phyloP scores from a whole-genome alignment of 352 stramenopile species.

The Globisporangium recalcitrans region DNA sequence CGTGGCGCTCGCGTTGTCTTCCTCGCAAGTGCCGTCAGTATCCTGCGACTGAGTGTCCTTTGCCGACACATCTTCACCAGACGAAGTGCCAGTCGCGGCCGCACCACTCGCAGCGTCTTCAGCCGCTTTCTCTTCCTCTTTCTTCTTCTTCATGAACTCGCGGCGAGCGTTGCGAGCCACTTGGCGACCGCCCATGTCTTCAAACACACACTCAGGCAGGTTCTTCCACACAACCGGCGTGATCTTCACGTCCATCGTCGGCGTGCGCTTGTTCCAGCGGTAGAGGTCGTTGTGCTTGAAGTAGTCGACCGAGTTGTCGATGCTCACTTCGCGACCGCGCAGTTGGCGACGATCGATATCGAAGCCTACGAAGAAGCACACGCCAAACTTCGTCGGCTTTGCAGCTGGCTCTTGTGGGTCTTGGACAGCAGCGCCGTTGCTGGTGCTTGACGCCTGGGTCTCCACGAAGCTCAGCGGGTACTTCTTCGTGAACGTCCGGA shows the following conservation, averaged over 20 bases:
- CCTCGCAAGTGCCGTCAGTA: conserved; percentile 38
- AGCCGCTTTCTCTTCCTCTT: conserved; percentile 73
- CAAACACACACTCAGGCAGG: conserved; percentile 78
- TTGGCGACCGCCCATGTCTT: conserved; percentile 74
- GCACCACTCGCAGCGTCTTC: conserved; percentile 30
- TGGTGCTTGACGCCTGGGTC: conserved; percentile 9
- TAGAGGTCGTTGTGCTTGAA: conserved; percentile 89
- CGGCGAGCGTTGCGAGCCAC: conserved; percentile 52
- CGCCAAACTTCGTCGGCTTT: conserved; percentile 57
- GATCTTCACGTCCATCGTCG: conserved; percentile 83
- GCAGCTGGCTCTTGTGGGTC: conserved; percentile 13
- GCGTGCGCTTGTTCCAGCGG: conserved; percentile 83
- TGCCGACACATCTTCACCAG: conserved; percentile 38
- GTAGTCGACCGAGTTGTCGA: conserved; percentile 83
- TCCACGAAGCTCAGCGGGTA: conserved; percentile 67
- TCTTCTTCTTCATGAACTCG: conserved; percentile 85
- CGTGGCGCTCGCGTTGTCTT: conserved; percentile 35
- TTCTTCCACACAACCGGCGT: conserved; percentile 85
- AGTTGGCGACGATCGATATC: conserved; percentile 79
- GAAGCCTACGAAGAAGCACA: conserved; percentile 84
- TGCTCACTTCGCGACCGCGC: conserved; percentile 73
- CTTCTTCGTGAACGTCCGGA: conserved; percentile 85
- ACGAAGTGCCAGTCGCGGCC: conserved; percentile 24
- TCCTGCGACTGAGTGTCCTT: conserved; percentile 59
- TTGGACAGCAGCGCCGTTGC: conserved; percentile 17